These are phyloP conservation scores for Aureobasidium zeae DNA, from an alignment of 2,329 filamentous ascomycete genomes.

Conservation along the genomic window DNA sequence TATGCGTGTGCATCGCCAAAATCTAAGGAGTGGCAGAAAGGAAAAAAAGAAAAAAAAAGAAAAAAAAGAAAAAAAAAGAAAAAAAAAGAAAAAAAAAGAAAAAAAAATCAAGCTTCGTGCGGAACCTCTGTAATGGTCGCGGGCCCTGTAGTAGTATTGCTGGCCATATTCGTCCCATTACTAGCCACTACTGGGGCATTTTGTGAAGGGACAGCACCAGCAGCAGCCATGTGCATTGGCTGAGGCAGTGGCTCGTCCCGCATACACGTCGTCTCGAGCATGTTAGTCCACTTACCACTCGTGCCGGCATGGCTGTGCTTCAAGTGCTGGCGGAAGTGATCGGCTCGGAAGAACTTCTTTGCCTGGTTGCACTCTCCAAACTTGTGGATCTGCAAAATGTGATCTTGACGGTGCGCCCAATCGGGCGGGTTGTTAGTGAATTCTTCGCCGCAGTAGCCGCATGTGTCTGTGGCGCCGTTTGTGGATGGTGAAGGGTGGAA, in stretches of 20 bases:
- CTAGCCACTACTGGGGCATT: too few species aligned
- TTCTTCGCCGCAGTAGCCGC: slow-evolving; percentile 92
- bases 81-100: too few species aligned
- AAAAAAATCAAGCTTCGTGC: slow-evolving; percentile 17
- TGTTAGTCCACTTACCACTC: slow-evolving; percentile 98
- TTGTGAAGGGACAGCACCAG: background rate
- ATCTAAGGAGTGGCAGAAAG: too few species aligned
- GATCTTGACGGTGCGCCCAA: slow-evolving; percentile 78
- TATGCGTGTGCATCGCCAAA: too few species aligned
- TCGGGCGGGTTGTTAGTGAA: slow-evolving; percentile 81
- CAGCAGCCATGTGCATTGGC: slow-evolving; percentile 15
- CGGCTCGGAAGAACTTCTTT: slow-evolving; percentile 96
- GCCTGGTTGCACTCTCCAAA: slow-evolving; percentile 96
- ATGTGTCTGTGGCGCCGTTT: slow-evolving; percentile 58
- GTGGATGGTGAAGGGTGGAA: slow-evolving; percentile 68
- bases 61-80: too few species aligned
- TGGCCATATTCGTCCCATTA: slow-evolving; percentile 4
- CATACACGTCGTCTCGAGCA: slow-evolving; percentile 95
- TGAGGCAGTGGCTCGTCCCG: slow-evolving; percentile 65
- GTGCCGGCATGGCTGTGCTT: slow-evolving; percentile 96
- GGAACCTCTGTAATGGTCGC: slow-evolving; percentile 16
- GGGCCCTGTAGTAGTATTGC: too few species aligned
- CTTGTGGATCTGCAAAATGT: slow-evolving; percentile 87
- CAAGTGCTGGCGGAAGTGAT: slow-evolving; percentile 95
- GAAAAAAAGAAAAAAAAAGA: too few species aligned